phyloP scores from a whole-genome alignment of 768 basidiomycete genomes.

The Hypholoma sublateritium region DNA sequence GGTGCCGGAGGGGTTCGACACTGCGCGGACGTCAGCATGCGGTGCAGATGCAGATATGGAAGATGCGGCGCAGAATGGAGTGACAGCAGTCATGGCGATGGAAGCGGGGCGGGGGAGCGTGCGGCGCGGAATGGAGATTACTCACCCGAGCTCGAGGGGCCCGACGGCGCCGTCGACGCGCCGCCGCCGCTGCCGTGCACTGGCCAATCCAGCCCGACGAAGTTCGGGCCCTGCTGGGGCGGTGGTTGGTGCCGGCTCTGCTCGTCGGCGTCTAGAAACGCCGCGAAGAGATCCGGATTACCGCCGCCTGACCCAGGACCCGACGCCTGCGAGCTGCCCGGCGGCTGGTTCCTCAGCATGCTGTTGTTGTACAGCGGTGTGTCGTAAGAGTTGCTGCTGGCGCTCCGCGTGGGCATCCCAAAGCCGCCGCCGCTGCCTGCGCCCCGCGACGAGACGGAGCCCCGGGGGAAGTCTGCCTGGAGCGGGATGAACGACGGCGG shows the following conservation, averaged over 20 bases:
- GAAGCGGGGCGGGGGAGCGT: conserved; percentile 2
- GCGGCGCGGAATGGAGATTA: background rate
- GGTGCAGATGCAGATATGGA: background rate
- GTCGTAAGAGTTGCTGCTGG: conserved; percentile 10
- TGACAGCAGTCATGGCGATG: background rate
- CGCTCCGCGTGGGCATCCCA: conserved; percentile 9
- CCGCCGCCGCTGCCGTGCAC: conserved; percentile 25
- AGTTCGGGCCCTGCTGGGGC: conserved; percentile 10
- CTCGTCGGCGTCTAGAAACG: conserved; percentile 29
- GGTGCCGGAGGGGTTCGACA: conserved; percentile 14
- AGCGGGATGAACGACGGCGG: conserved; percentile 31
- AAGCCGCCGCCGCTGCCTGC: conserved; percentile 12
- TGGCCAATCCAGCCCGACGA: conserved; percentile 35
- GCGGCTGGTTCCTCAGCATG: conserved; percentile 11
- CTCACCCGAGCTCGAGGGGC: conserved; percentile 21
- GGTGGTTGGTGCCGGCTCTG: conserved; percentile 22
- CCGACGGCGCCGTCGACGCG: conserved; percentile 11
- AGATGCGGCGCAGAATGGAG: background rate
- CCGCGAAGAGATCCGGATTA: conserved; percentile 15
- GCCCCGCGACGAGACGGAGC: conserved; percentile 9
- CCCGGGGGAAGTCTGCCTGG: conserved; percentile 26
- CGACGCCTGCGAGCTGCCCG: conserved; percentile 6
- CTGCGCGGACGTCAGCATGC: conserved; percentile 2
- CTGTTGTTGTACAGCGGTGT: conserved; percentile 13
- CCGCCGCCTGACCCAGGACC: conserved; percentile 16